Evolutionary conservation across 1,139 yeast genomes (phyloP), one percentile per base, ranked within the genome.

Genomic region (Suhomyces guaymorum): DNA sequence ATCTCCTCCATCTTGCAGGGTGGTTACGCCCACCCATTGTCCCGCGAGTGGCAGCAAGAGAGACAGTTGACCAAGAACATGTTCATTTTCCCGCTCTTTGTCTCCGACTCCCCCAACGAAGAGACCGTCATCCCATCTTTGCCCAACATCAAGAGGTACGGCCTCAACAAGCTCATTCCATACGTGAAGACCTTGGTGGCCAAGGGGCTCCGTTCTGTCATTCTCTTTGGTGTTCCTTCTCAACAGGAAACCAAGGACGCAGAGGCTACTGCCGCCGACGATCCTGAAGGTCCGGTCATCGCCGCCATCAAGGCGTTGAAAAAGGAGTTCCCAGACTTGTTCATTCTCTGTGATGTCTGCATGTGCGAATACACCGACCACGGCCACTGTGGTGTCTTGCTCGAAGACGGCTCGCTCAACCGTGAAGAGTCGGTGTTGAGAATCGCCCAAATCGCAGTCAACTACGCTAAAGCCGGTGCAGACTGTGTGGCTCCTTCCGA

Each of bases 401-500:
- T 82, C 44, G 90, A 82, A 39, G 97, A 90, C 57, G 97, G 97
- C 4, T 57, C 86, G 6, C 76, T 92, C 51, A 82, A 84, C 55
- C 75, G 96, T 41, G 87, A 81, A 39, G 61, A 64, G 38, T 79
- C 94, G 17, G 95, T 87, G 13, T 73, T 80, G 48, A 74, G 99
- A 57, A 74, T 92, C 35, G 97, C 95, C 2, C 92, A 95, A 10
- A 97, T 92, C 16, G 97, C 97, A 1, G 95, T 86, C 15, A 90
- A 87, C 59, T 92, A 92, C 55, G 98, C 97, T 29, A 77, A 73
- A 50, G 97, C 98, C 0, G 98, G 97, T 34, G 97, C 96, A 2
- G 75, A 92, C 57, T 84, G 89, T 37, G 96, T 92, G 24, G 97
- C 98, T 1, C 99, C 99, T 12, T 84, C 95, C 10, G 98, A 92